phyloP scores from a whole-genome alignment of 768 basidiomycete species.

The Xerocomus brunneocitrinus region DNA sequence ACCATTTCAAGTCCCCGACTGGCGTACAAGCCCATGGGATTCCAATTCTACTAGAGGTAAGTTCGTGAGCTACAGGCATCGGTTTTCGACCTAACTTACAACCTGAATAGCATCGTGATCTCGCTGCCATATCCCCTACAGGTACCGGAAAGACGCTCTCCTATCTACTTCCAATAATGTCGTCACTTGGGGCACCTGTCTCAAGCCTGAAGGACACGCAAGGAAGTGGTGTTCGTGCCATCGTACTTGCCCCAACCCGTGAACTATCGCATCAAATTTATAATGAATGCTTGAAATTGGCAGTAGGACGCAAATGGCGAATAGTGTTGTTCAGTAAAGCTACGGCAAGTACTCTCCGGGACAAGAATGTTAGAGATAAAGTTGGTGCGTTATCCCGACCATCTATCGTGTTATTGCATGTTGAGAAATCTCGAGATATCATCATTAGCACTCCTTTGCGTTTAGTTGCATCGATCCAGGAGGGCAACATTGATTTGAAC shows the following conservation, averaged over 20 bases:
- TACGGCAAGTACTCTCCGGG: conserved; percentile 75
- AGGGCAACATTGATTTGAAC: conserved; percentile 57
- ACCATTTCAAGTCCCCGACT: conserved; percentile 66
- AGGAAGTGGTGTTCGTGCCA: conserved; percentile 63
- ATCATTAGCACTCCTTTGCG: conserved; percentile 91
- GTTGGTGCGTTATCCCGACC: conserved; percentile 50
- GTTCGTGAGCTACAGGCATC: conserved; percentile 16
- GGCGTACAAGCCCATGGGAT: conserved; percentile 78
- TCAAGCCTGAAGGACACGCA: conserved; percentile 41
- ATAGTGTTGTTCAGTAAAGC: conserved; percentile 84
- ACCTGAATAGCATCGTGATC: conserved; percentile 61
- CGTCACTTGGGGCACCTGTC: conserved; percentile 51
- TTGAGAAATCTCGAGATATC: conserved; percentile 53
- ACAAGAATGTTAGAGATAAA: conserved; percentile 69
- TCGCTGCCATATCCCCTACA: conserved; percentile 93
- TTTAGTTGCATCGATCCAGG: conserved; percentile 74
- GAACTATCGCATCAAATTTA: conserved; percentile 96
- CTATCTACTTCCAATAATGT: conserved; percentile 82
- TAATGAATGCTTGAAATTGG: conserved; percentile 82
- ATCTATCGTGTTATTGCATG: background rate
- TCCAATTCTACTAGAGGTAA: conserved; percentile 75
- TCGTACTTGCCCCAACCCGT: conserved; percentile 87
- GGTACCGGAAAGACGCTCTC: conserved; percentile 96
- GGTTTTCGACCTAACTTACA: background rate
- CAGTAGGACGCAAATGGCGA: conserved; percentile 78